A percentile compares a stretch with the other conserved stretches of the same genome.
Conservation (phyloP, 192 early-diverging fungal species). For the Funneliformis geosporum region DNA sequence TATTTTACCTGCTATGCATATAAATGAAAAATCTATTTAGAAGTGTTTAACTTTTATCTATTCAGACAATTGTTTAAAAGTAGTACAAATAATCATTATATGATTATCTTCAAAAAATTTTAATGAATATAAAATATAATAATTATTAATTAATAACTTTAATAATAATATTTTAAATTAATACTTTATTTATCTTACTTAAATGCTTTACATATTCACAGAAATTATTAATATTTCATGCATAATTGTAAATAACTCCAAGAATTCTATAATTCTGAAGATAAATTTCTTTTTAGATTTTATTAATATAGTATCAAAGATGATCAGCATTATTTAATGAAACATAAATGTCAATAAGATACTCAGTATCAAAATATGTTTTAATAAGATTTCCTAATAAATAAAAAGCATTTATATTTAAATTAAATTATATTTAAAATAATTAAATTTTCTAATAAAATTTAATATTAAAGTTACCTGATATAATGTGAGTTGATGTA, state of each 20-base stretch:
- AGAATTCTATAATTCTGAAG: neutral
- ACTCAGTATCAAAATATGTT: neutral
- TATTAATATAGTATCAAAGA: neutral
- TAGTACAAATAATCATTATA: neutral
- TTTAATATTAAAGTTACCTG: too few species aligned
- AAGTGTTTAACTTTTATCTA: neutral
- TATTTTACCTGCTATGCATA: neutral
- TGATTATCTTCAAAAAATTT: constrained; percentile 2
- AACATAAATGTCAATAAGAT: neutral
- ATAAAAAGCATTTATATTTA: too few species aligned
- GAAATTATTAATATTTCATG: constrained; percentile 10
- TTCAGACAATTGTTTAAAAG: neutral
- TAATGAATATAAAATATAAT: neutral
- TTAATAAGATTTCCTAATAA: constrained; percentile 5
- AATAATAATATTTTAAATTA: neutral
- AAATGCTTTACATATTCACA: neutral
- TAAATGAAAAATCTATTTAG: constrained; percentile 1
- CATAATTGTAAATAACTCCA: constrained; percentile 9
- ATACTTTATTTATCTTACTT: neutral
- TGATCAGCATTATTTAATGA: constrained; percentile 9
- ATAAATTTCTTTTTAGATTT: constrained; percentile 7
- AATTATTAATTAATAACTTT: neutral
- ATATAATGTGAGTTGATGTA: too few species aligned
- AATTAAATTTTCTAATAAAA: too few species aligned
- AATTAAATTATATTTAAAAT: too few species aligned